Evolutionary conservation across 2,329 filamentous ascomycete species (phyloP).

Genomic region (Zymoseptoria brevis): DNA sequence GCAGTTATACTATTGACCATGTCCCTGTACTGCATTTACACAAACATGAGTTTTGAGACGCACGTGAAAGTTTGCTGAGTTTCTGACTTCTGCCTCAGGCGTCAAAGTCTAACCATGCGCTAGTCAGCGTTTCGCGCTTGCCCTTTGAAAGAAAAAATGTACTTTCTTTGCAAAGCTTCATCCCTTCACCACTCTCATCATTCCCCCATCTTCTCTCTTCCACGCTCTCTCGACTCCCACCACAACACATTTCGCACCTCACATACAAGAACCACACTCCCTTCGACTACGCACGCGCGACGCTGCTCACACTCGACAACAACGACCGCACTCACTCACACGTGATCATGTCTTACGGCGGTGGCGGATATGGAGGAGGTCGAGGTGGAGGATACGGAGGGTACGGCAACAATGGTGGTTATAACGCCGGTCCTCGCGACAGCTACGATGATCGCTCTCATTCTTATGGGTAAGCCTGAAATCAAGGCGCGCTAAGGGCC

Average conservation of each 20-base stretch:
- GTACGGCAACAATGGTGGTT: conserved; percentile 41
- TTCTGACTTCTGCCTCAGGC: neutral
- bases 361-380: conserved; percentile 42
- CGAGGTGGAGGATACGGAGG: conserved; percentile 27
- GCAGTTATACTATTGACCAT: no score
- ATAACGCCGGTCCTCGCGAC: conserved; percentile 41
- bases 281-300: neutral
- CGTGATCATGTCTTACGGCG: conserved; percentile 62
- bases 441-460: conserved; percentile 28
- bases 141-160: neutral
- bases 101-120: neutral
- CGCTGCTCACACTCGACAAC: neutral
- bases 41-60: no score
- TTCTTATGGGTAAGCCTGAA: conserved; percentile 40
- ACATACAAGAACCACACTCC: neutral
- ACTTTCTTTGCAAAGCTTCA: neutral
- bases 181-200: neutral
- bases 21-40: no score
- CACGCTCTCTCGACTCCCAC: neutral
- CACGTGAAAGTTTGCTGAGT: neutral
- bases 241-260: neutral
- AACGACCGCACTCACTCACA: neutral
- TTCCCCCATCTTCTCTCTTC: neutral
- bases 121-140: neutral
- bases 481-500: conserved; percentile 33